Evolutionary conservation across 2,329 filamentous ascomycete species (phyloP), one percentile per base, ranked within the genome.

Genomic region (Cordyceps pruinosa): DNA sequence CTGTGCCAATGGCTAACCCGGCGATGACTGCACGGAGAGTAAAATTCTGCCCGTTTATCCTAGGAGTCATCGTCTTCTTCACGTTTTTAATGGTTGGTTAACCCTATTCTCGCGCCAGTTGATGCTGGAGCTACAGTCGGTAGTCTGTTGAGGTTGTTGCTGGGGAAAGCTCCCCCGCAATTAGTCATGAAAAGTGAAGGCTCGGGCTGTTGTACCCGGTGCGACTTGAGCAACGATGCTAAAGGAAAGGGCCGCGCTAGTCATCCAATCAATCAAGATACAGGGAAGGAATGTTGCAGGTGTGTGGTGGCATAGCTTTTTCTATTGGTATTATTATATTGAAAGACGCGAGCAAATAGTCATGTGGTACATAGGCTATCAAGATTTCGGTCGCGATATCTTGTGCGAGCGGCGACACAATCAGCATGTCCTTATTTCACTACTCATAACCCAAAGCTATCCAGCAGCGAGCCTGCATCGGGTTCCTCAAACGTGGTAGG

Each of bases 401-500:
- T n/a, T n/a, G n/a, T 30, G 19, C 35, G 19, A 41, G 10, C 21
- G 21, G 46, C 13, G 10, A 26, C 21, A n/a, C 2, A n/a, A 37
- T 45, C 26, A 17, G 19, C 15, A n/a, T 13, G 17, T 26, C 9
- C 44, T 28, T 21, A 2, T 32, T 26, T 32, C n/a, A 23, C 9
- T 19, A 19, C 41, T 65, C 64, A 97, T 68, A 97, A 94, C 1
- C 93, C 93, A 79, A 97, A 97, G 69, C 83, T 92, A 76, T 97
- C 93, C 65, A 97, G 77, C 67, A 99, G 73, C 59, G 90, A 93
- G 69, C 84, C 90, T 28, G 89, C 82, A 73, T 96, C 91, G n/a
- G 94, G 94, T 71, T 99, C 94, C 65, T 95, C 81, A 69, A 97
- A 97, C 61, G 87, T 85, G 21, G 87, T 90, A 1, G 90, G 85